Percentiles rank a stretch among this genome's conserved stretches.
phyloP scores from a whole-genome alignment of 176 grass and related monocot genomes.

The Oryza meridionalis region DNA sequence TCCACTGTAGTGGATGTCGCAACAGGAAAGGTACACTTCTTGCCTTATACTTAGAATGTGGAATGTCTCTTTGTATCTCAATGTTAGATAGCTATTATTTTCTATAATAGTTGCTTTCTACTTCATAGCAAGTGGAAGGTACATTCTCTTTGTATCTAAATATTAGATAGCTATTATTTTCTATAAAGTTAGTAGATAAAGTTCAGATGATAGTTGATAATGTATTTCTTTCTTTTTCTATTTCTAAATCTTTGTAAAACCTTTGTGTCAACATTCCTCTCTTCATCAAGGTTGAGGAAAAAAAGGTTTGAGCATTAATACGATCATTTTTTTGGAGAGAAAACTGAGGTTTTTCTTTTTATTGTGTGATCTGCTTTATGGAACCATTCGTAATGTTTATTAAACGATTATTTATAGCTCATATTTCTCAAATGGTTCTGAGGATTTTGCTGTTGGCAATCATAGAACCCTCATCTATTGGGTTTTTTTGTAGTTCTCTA shows the following conservation, averaged over 20 bases:
- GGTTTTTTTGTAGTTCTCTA: not conserved
- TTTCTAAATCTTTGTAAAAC: too few relatives aligned
- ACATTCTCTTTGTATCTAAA: not conserved
- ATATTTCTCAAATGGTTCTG: too few relatives aligned
- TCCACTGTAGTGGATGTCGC: conserved; percentile 81
- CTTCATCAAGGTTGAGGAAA: conserved; percentile 5
- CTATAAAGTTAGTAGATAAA: not conserved
- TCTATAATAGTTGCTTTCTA: conserved; percentile 4
- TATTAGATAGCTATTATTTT: not conserved
- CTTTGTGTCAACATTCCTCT: not conserved
- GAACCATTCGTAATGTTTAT: conserved; percentile 3
- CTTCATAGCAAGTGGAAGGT: not conserved
- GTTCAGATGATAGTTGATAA: too few relatives aligned
- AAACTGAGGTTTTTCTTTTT: not conserved
- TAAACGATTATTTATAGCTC: not conserved
- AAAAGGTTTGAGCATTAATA: not conserved
- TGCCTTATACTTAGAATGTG: conserved; percentile 28
- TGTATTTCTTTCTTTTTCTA: too few relatives aligned
- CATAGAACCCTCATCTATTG: not conserved
- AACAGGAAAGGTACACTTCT: conserved; percentile 67
- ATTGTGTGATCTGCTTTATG: not conserved
- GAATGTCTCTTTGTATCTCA: not conserved
- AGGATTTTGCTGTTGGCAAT: not conserved
- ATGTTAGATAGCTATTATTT: not conserved
- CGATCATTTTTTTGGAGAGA: not conserved